A percentile compares a stretch with the other conserved stretches of the same genome.
Evolutionary conservation across 2,329 filamentous ascomycete species (phyloP).

Genomic region (Lasiodiplodia sp.): DNA sequence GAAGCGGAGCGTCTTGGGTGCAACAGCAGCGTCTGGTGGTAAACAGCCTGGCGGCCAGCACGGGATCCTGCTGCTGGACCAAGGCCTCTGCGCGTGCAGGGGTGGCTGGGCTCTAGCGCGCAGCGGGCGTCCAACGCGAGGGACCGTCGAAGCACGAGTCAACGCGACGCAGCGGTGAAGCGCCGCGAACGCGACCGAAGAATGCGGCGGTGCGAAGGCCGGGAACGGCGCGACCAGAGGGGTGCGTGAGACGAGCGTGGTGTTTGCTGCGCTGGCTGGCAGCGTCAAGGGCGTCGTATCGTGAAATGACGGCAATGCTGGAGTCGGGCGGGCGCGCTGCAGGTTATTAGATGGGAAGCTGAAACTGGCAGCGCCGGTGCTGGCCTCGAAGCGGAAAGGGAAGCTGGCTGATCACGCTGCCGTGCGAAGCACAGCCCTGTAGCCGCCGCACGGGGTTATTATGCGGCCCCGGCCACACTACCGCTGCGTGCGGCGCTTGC

Average conservation of each 20-base stretch:
- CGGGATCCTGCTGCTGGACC: constrained; percentile 26
- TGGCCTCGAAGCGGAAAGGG: constrained; percentile 27
- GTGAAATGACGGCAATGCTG: constrained; percentile 23
- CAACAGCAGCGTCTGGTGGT: constrained; percentile 21
- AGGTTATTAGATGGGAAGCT: constrained; percentile 26
- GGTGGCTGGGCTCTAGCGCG: constrained; percentile 27
- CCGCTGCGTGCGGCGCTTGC: constrained; percentile 21
- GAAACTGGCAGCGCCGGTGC: constrained; percentile 25
- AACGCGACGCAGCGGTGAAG: constrained; percentile 27
- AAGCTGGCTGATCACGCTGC: constrained; percentile 18
- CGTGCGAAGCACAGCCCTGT: constrained; percentile 12
- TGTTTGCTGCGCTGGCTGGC: neutral
- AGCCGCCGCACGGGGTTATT: constrained; percentile 14
- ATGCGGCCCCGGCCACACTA: constrained; percentile 9
- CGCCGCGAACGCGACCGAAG: constrained; percentile 19
- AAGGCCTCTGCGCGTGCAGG: constrained; percentile 25
- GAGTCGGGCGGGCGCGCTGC: constrained; percentile 17
- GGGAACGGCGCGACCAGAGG: neutral
- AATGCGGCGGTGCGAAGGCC: constrained; percentile 7
- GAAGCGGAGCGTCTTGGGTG: constrained; percentile 19
- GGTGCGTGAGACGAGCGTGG: neutral
- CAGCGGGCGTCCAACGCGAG: constrained; percentile 23
- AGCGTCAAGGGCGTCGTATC: constrained; percentile 8
- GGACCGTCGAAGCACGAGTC: constrained; percentile 24
- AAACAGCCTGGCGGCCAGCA: constrained; percentile 25